Percentiles rank a stretch among this genome's conserved stretches.
Evolutionary conservation across 305 asterid genomes (phyloP).

Genomic region (Fraxinus dipetala): DNA sequence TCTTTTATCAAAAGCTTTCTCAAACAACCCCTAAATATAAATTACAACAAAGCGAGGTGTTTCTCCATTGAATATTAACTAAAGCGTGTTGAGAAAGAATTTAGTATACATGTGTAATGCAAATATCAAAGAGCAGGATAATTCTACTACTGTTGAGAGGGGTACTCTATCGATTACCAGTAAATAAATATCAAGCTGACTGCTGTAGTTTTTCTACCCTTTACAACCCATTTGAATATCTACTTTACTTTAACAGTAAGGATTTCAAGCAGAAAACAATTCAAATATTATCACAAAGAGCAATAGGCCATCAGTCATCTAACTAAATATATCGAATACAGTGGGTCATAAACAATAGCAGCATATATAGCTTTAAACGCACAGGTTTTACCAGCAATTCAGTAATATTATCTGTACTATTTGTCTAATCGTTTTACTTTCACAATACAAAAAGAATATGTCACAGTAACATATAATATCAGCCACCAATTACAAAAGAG

Average conservation of each 20-base stretch:
- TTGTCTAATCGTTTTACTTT: not conserved
- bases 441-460: not conserved
- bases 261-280: not conserved
- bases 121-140: not conserved
- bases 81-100: not conserved
- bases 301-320: not conserved
- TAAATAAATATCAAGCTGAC: not conserved
- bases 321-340: not conserved
- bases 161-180: not conserved
- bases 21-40: not conserved
- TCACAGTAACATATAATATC: not conserved
- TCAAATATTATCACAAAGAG: not conserved
- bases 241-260: not conserved
- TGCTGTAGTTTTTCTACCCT: not conserved
- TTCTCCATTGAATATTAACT: not conserved
- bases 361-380: not conserved
- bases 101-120: not conserved
- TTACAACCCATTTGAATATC: not conserved
- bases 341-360: not conserved
- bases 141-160: not conserved
- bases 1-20: not conserved
- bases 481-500: not conserved
- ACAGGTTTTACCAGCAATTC: conserved; percentile 3
- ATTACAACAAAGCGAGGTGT: not conserved
- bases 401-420: not conserved